Conservation (phyloP, 2,329 filamentous ascomycete genomes). For the Dactylellina haptotyla region DNA sequence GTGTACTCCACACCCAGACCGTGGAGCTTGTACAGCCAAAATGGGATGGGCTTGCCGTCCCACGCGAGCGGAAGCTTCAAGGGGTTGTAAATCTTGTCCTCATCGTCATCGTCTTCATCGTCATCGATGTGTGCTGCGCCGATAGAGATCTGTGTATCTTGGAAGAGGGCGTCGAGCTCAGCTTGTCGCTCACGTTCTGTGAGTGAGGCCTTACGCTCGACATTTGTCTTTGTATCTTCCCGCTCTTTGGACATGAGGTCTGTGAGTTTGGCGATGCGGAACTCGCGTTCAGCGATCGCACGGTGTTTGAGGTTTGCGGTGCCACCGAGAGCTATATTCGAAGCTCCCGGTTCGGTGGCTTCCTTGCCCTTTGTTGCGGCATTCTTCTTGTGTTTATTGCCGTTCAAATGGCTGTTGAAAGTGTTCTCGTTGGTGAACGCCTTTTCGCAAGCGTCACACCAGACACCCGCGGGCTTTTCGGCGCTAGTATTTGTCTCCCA, state of each 20-base stretch:
- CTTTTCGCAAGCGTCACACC: constrained; percentile 92
- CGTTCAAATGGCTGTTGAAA: constrained; percentile 85
- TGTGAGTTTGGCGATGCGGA: constrained; percentile 80
- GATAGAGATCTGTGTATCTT: constrained; percentile 63
- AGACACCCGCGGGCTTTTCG: constrained; percentile 75
- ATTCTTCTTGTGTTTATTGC: constrained; percentile 91
- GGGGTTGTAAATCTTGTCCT: constrained; percentile 95
- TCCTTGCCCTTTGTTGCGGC: constrained; percentile 64
- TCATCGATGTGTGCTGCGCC: constrained; percentile 65
- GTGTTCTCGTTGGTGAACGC: constrained; percentile 96
- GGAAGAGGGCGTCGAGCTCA: constrained; percentile 87
- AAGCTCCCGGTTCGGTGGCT: constrained; percentile 58
- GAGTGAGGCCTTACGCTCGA: constrained; percentile 96
- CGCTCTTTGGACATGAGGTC: constrained; percentile 86
- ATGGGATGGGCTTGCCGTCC: constrained; percentile 99
- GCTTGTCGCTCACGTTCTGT: constrained; percentile 88
- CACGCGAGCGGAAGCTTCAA: constrained; percentile 94
- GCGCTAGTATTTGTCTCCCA: constrained; percentile 57
- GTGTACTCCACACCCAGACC: constrained; percentile 93
- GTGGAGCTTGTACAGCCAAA: constrained; percentile 98
- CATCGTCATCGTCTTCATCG: constrained; percentile 76
- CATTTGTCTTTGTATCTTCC: constrained; percentile 88
- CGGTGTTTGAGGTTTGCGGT: constrained; percentile 77
- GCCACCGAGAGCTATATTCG: constrained; percentile 58
- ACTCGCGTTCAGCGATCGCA: constrained; percentile 88